A percentile compares a stretch with the other conserved stretches of the same genome.
phyloP scores from a whole-genome alignment of 371 early-diverging fungal genomes.

The Rhizopus arrhizus region DNA sequence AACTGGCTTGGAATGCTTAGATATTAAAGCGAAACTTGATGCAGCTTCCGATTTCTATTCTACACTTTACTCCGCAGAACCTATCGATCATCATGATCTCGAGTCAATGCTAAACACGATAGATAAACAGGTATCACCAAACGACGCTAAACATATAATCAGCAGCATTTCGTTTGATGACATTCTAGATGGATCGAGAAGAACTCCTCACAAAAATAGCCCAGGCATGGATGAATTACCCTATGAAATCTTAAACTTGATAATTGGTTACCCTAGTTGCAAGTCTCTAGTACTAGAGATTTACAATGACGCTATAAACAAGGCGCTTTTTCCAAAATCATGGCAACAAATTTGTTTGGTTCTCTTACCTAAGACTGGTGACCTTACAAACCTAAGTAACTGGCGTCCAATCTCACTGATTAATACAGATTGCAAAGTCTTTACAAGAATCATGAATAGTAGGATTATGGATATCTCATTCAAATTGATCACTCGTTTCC shows the following conservation, averaged over 20 bases:
- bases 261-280: not conserved
- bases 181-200: too few relatives aligned
- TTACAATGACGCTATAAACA: not conserved
- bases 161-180: too few relatives aligned
- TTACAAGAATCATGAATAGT: slow-evolving; percentile 1
- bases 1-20: too few relatives aligned
- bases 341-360: slow-evolving; percentile 1
- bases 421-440: slow-evolving; percentile 12
- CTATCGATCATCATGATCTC: too few relatives aligned
- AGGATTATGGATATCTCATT: not conserved
- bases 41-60: too few relatives aligned
- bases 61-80: too few relatives aligned
- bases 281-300: not conserved
- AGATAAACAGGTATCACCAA: too few relatives aligned
- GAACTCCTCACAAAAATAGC: not conserved
- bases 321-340: not conserved
- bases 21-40: too few relatives aligned
- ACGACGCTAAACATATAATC: too few relatives aligned
- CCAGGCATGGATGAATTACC: slow-evolving; percentile 30
- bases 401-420: slow-evolving; percentile 12
- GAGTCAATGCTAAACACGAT: too few relatives aligned
- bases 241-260: slow-evolving; percentile 18
- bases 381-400: slow-evolving; percentile 10
- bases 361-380: slow-evolving; percentile 26
- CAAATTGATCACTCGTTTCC: not conserved